These are phyloP conservation scores for Clitopilus passeckerianus DNA, from an alignment of 768 basidiomycete genomes.

Conservation along the genomic window DNA sequence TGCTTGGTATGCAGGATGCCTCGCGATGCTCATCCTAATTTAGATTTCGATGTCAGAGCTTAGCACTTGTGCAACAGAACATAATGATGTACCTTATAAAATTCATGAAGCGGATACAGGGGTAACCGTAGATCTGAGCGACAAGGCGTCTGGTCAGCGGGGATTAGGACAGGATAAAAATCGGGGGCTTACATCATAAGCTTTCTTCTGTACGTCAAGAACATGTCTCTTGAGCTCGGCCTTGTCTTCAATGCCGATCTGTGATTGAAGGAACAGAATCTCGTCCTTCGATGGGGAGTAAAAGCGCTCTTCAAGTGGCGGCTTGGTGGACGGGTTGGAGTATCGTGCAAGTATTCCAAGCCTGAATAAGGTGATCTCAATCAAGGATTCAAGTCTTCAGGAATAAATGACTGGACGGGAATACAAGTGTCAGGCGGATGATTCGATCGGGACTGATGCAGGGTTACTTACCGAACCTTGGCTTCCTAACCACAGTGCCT, in stretches of 20 bases:
- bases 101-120: conserved; percentile 24
- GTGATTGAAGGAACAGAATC: conserved; percentile 19
- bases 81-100: conserved; percentile 18
- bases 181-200: conserved; percentile 16
- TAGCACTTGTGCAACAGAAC: not conserved
- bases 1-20: conserved; percentile 20
- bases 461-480: not conserved
- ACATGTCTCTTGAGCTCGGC: conserved; percentile 26
- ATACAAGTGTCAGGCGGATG: not conserved
- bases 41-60: not conserved
- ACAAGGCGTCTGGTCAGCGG: not conserved
- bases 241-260: conserved; percentile 24
- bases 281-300: conserved; percentile 18
- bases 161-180: not conserved
- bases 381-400: not conserved
- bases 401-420: not conserved
- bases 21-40: conserved; percentile 21
- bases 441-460: not conserved
- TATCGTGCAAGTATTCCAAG: conserved; percentile 1
- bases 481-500: not conserved
- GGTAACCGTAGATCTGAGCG: conserved; percentile 21
- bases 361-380: not conserved
- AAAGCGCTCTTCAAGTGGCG: conserved; percentile 14
- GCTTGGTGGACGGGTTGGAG: conserved; percentile 8
- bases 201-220: conserved; percentile 22